Evolutionary conservation across 2,329 filamentous ascomycete species (phyloP).

Genomic region (Sporothrix sp.): DNA sequence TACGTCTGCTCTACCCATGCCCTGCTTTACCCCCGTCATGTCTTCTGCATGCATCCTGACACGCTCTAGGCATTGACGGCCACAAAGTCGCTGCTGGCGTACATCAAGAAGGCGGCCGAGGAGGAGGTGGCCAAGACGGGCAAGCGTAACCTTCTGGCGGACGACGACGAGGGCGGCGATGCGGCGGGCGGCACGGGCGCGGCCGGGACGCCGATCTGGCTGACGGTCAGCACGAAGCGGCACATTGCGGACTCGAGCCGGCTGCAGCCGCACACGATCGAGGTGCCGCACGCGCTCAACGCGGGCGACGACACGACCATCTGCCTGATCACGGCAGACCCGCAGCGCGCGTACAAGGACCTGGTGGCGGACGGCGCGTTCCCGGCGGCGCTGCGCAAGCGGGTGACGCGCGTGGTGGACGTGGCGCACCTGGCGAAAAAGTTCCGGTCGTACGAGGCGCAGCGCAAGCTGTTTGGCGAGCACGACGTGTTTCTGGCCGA

Average conservation of each 20-base stretch:
- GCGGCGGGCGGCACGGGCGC: slow-evolving; percentile 19
- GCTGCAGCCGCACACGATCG: slow-evolving; percentile 76
- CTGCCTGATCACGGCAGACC: slow-evolving; percentile 68
- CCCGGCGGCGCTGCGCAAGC: slow-evolving; percentile 54
- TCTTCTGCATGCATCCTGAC: no score
- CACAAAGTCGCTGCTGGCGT: slow-evolving; percentile 50
- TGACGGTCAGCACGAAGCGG: slow-evolving; percentile 55
- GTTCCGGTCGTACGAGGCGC: slow-evolving; percentile 80
- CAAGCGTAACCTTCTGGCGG: slow-evolving; percentile 48
- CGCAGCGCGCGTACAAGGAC: slow-evolving; percentile 84
- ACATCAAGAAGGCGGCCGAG: slow-evolving; percentile 49
- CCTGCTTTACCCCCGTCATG: no score
- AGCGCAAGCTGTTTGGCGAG: slow-evolving; percentile 71
- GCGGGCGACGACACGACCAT: slow-evolving; percentile 56
- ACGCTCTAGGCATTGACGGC: slow-evolving; percentile 46
- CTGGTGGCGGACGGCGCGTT: slow-evolving; percentile 66
- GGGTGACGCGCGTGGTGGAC: slow-evolving; percentile 69
- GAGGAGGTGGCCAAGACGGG: slow-evolving; percentile 34
- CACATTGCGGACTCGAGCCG: slow-evolving; percentile 62
- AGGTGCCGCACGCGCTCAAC: slow-evolving; percentile 67
- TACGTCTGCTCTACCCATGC: no score
- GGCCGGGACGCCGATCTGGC: slow-evolving; percentile 47
- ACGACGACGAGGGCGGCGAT: slow-evolving; percentile 33
- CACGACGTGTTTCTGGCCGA: slow-evolving; percentile 94
- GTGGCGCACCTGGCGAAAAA: slow-evolving; percentile 70